Evolutionary conservation across 192 early-diverging fungal species (phyloP), one percentile per base, ranked within the genome.

Genomic region (Chytriomyces sp.): DNA sequence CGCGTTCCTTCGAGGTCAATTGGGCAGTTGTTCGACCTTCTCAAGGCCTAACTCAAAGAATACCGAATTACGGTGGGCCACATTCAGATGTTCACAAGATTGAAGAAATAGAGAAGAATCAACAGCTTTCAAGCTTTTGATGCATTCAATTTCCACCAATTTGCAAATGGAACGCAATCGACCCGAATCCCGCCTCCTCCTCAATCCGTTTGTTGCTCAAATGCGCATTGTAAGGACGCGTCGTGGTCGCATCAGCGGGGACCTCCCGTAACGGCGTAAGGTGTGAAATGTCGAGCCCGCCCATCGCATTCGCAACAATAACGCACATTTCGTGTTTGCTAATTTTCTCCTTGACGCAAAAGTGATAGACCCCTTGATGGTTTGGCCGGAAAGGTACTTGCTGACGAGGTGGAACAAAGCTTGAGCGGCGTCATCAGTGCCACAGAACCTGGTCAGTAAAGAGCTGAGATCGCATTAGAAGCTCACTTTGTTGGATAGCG

Each of bases 401-500:
- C 7, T 17, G 5, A 34, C 34, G 26, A 73, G 39, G 6, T 7
- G 17, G 22, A 28, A 4, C 5, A 73, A 17, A 3, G 59, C 60
- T 38, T 31, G 5, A 6, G 39, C 71, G 53, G 39, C 61, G 26
- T 73, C 71, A 31, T 52, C 71, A 53, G 6, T 49, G 44, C n/a
- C n/a, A n/a, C n/a, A n/a, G n/a, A n/a, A n/a, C n/a, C n/a, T n/a
- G n/a, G n/a, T n/a, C n/a, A n/a, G n/a, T n/a, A n/a, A n/a, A n/a
- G n/a, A n/a, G n/a, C n/a, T n/a, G n/a, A n/a, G n/a, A n/a, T n/a
- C n/a, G n/a, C n/a, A n/a, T n/a, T n/a, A n/a, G n/a, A n/a, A n/a
- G n/a, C n/a, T n/a, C n/a, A n/a, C n/a, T 94, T 91, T n/a, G 92
- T 93, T 3, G 94, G 94, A 77, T 88, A 96, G 44, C 94, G 84